Conservation (phyloP, 805 yeast genomes). For the Kuraishia piskuri region DNA sequence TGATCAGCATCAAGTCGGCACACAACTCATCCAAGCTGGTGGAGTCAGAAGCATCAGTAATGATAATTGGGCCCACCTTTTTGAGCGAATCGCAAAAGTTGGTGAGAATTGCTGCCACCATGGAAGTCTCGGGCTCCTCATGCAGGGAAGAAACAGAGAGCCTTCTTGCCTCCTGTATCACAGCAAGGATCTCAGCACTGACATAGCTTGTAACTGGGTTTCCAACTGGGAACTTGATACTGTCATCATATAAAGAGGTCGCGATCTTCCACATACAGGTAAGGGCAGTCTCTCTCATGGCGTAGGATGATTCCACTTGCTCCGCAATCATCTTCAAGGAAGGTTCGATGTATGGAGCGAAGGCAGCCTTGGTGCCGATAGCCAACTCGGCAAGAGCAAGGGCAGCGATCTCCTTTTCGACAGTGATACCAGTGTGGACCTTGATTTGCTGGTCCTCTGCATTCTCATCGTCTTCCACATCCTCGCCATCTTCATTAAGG, state of each 20-base stretch:
- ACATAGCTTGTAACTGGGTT: constrained; percentile 54
- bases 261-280: constrained; percentile 77
- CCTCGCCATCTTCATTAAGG: constrained; percentile 41
- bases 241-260: constrained; percentile 55
- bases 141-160: constrained; percentile 53
- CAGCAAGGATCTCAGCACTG: constrained; percentile 44
- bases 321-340: constrained; percentile 55
- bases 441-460: constrained; percentile 67
- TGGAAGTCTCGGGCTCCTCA: constrained; percentile 77
- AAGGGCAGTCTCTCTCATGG: constrained; percentile 83
- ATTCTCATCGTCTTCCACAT: constrained; percentile 39
- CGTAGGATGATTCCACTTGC: constrained; percentile 80
- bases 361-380: constrained; percentile 72
- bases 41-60: constrained; percentile 53
- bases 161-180: constrained; percentile 60
- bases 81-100: constrained; percentile 59
- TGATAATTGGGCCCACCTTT: constrained; percentile 64
- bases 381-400: constrained; percentile 87
- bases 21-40: constrained; percentile 59
- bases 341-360: constrained; percentile 68
- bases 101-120: constrained; percentile 75
- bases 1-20: constrained; percentile 57
- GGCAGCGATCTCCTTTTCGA: constrained; percentile 93
- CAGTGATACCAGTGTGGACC: constrained; percentile 90
- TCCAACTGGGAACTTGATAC: constrained; percentile 48